Base-by-base conservation (phyloP, 345 rosid genomes). In the Eucalyptus caleyi region DNA sequence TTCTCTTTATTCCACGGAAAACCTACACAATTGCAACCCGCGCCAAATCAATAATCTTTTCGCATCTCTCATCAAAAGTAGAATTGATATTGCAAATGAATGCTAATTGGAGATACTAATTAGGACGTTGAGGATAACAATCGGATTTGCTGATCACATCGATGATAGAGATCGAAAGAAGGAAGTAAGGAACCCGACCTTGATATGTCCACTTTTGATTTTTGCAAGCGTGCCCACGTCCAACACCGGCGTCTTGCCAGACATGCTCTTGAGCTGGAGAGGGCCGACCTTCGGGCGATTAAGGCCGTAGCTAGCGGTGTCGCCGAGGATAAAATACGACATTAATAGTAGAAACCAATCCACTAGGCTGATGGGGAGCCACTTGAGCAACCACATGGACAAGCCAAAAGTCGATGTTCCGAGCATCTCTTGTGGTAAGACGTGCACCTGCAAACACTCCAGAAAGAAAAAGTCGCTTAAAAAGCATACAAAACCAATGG, bases 221-320 rank as follows among this genome's bases (percentile, higher is more conserved):
- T 93, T 94, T 6, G 94, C 93, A 27, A 96, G 93, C 50, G 98
- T 94, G 1, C 99, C 99, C 59, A 97, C 92, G 89, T 97, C 99
- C 86, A 97, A 87, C 27, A 97, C 98, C 7, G 99, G 99, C 14
- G 99, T 96, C 93, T 97, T 97, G n/a, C 99, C 98, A 1, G 94
- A 91, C 77, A 87, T 88, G 86, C 51, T 93, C 89, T 96, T 96
- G 87, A 94, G 95, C 90, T 95, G 93, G n/a, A 97, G 93, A 40
- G 99, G 99, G 4, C 99, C 99, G 11, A 96, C 91, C 87, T 93
- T 89, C 8, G 99, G 99, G 69, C 99, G 95, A 54, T 72, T 91
- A 87, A 96, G 93, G 49, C 99, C 99, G 12, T 94, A 62, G 53
- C 86, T 93, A 45, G 94, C 88, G 3, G 98, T 96, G 91, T 96